A percentile compares a stretch with the other conserved stretches of the same genome.
Evolutionary conservation across 352 stramenopile genomes (phyloP).

Genomic region (Globisporangium middletonii): DNA sequence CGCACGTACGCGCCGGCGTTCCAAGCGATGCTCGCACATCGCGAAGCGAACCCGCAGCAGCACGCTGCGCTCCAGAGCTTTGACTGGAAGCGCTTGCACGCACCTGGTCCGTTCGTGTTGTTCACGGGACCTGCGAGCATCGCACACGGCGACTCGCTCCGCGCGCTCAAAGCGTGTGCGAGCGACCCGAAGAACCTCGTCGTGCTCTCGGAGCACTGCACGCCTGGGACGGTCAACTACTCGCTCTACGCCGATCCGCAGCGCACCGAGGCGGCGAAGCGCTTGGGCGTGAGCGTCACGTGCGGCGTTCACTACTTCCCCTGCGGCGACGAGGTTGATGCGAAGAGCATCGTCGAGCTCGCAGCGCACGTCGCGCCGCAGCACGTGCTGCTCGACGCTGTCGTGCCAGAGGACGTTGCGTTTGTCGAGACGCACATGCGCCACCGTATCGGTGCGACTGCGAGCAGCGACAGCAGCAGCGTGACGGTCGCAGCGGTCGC

Average conservation of each 20-base stretch:
- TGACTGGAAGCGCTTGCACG: slow-evolving; percentile 63
- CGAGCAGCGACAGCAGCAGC: slow-evolving; percentile 5
- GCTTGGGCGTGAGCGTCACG: slow-evolving; percentile 52
- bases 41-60: slow-evolving; percentile 13
- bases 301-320: slow-evolving; percentile 85
- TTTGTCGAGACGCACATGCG: slow-evolving; percentile 60
- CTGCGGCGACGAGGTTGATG: slow-evolving; percentile 78
- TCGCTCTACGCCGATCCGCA: slow-evolving; percentile 73
- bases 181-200: slow-evolving; percentile 78
- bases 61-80: slow-evolving; percentile 32
- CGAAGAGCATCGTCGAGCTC: slow-evolving; percentile 80
- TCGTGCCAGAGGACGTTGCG: slow-evolving; percentile 44
- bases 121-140: slow-evolving; percentile 80
- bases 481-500: slow-evolving; percentile 16
- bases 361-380: slow-evolving; percentile 43
- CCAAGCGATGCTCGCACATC: slow-evolving; percentile 23
- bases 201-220: slow-evolving; percentile 80
- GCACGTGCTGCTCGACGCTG: slow-evolving; percentile 68
- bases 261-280: slow-evolving; percentile 63
- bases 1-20: slow-evolving; percentile 54
- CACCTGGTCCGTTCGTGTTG: slow-evolving; percentile 64
- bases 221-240: slow-evolving; percentile 76
- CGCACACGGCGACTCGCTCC: slow-evolving; percentile 57
- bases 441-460: slow-evolving; percentile 37
- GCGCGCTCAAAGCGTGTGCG: slow-evolving; percentile 53